These are phyloP conservation scores for Pseudognaphalium luteoalbum DNA, from an alignment of 129 eudicot species.

Conservation along the genomic window DNA sequence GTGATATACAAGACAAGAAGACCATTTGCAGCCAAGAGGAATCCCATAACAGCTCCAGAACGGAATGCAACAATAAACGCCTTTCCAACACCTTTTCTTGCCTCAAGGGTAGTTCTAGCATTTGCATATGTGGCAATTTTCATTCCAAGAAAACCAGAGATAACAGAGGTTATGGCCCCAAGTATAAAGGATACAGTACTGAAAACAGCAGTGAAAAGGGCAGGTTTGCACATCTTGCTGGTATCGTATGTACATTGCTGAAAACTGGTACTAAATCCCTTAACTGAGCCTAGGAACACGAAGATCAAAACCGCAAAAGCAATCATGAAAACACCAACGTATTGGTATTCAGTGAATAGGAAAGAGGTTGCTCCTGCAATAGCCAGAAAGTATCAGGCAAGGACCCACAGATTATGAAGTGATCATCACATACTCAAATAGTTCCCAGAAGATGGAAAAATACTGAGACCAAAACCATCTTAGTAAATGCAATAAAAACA, in stretches of 20 bases:
- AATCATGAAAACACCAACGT: conserved; percentile 88
- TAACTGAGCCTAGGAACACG: conserved; percentile 82
- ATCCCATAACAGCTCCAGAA: conserved; percentile 96
- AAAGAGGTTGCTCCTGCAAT: conserved; percentile 85
- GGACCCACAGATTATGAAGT: neutral
- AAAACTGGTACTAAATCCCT: conserved; percentile 70
- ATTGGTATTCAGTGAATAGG: conserved; percentile 75
- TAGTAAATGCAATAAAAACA: neutral
- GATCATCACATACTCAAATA: neutral
- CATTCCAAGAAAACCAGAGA: conserved; percentile 94
- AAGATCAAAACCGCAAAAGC: conserved; percentile 82
- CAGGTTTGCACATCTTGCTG: conserved; percentile 75
- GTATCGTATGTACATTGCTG: conserved; percentile 64
- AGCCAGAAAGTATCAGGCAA: conserved; percentile 9
- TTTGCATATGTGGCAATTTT: conserved; percentile 91
- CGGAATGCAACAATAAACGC: conserved; percentile 83
- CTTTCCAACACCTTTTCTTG: conserved; percentile 92
- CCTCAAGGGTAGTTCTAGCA: conserved; percentile 90
- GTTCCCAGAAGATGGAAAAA: neutral
- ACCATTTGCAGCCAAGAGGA: conserved; percentile 89
- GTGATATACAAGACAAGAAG: conserved; percentile 72
- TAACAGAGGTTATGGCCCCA: conserved; percentile 79
- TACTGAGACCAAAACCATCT: neutral
- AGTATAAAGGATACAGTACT: conserved; percentile 78
- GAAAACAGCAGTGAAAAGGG: conserved; percentile 79